Evolutionary conservation across 202 grass and related monocot genomes (phyloP).

Genomic region (Carex sylvatica): DNA sequence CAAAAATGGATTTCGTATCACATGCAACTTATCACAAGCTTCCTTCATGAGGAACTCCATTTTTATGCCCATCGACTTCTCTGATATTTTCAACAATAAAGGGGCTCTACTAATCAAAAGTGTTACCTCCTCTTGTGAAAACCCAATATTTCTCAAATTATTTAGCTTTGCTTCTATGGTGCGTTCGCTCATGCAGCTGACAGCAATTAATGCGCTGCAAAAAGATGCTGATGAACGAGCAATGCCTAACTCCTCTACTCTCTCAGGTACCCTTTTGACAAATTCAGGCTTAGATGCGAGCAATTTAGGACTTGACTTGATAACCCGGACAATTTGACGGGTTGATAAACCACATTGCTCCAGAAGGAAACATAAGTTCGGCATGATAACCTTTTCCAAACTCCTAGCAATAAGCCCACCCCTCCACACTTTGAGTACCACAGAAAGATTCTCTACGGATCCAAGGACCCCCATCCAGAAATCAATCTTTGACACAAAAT

Average conservation of each 20-base stretch:
- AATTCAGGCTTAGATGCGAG: slow-evolving; percentile 6
- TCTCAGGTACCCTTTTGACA: slow-evolving; percentile 4
- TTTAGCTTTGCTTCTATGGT: not conserved
- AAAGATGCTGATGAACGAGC: slow-evolving; percentile 3
- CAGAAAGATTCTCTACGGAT: slow-evolving; percentile 29
- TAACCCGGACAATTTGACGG: not conserved
- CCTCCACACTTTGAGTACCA: not conserved
- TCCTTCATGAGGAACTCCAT: slow-evolving; percentile 32
- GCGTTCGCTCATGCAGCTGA: not conserved
- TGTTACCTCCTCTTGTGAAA: slow-evolving; percentile 15
- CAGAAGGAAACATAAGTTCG: slow-evolving; percentile 15
- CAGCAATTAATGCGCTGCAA: not conserved
- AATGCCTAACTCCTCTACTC: slow-evolving; percentile 32
- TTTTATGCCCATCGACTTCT: not conserved
- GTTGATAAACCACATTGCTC: not conserved
- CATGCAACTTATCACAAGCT: slow-evolving; percentile 8
- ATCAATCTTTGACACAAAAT: not conserved
- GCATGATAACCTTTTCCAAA: slow-evolving; percentile 31
- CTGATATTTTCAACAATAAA: not conserved
- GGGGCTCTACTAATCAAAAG: slow-evolving; percentile 23
- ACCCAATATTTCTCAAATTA: slow-evolving; percentile 23
- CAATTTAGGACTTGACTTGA: not conserved
- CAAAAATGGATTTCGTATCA: slow-evolving; percentile 2
- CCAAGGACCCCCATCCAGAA: slow-evolving; percentile 35
- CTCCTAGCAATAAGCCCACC: not conserved